Conservation (phyloP, 2,329 filamentous ascomycete species). For the Claviceps purpurea region DNA sequence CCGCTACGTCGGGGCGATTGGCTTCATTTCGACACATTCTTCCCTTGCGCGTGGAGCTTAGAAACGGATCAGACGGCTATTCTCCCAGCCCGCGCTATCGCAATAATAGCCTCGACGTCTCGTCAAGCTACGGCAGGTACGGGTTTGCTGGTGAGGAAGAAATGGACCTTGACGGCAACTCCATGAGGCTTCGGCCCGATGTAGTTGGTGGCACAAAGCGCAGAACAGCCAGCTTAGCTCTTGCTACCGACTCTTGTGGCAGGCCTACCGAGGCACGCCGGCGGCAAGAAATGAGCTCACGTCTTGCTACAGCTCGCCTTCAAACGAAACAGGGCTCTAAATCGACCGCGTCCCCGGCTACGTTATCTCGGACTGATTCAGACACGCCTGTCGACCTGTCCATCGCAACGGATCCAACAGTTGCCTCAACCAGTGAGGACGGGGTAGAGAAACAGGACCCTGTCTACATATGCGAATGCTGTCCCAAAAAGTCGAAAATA, state of each 20-base stretch:
- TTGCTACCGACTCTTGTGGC: slow-evolving; percentile 30
- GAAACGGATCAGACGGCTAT: slow-evolving; percentile 33
- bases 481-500: slow-evolving; percentile 92
- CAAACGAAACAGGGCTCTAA: slow-evolving; percentile 24
- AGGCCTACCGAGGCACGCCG: slow-evolving; percentile 21
- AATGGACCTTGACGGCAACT: slow-evolving; percentile 39
- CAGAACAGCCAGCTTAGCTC: slow-evolving; percentile 40
- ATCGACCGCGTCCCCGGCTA: slow-evolving; percentile 28
- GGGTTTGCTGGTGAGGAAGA: slow-evolving; percentile 27
- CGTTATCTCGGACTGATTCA: slow-evolving; percentile 30
- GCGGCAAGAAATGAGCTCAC: slow-evolving; percentile 33
- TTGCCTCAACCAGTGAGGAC: slow-evolving; percentile 26
- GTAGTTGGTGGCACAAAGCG: slow-evolving; percentile 39
- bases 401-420: slow-evolving; percentile 29
- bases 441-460: slow-evolving; percentile 11
- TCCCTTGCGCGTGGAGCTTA: slow-evolving; percentile 29
- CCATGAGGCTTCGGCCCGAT: slow-evolving; percentile 38
- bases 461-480: slow-evolving; percentile 73
- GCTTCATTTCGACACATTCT: slow-evolving; percentile 26
- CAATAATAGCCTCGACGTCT: slow-evolving; percentile 40
- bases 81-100: slow-evolving; percentile 33
- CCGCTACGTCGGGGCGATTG: slow-evolving; percentile 33
- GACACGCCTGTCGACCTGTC: slow-evolving; percentile 31
- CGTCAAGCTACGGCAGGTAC: slow-evolving; percentile 31
- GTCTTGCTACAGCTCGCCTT: slow-evolving; percentile 40